Percentiles rank a stretch among this genome's conserved stretches.
phyloP scores from a whole-genome alignment of 108 stramenopile species.

The Stephanodiscus triporus region DNA sequence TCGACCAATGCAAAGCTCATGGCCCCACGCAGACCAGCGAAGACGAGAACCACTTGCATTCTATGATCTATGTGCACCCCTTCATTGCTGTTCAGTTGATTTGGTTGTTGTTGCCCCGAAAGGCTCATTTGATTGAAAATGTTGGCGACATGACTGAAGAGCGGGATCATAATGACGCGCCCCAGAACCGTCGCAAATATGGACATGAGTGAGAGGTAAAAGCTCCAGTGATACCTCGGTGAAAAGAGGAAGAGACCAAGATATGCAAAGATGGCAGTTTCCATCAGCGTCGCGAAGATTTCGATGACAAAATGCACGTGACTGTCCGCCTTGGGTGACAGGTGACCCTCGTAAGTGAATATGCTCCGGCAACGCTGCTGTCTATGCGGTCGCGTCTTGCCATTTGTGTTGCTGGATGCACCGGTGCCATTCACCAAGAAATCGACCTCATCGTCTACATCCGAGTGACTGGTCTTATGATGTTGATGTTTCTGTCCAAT shows the following conservation, averaged over 20 bases:
- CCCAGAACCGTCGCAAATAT: slow-evolving; percentile 74
- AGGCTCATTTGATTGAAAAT: slow-evolving; percentile 61
- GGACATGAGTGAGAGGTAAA: slow-evolving; percentile 64
- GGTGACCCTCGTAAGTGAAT: slow-evolving; percentile 62
- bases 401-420: slow-evolving; percentile 16
- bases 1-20: slow-evolving; percentile 92
- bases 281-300: slow-evolving; percentile 84
- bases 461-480: slow-evolving; percentile 20
- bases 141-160: slow-evolving; percentile 71
- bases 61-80: slow-evolving; percentile 74
- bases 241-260: slow-evolving; percentile 88
- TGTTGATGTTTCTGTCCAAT: slow-evolving; percentile 57
- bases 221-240: slow-evolving; percentile 81
- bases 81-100: slow-evolving; percentile 21
- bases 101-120: slow-evolving; percentile 23
- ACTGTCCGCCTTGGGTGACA: slow-evolving; percentile 55
- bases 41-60: slow-evolving; percentile 87
- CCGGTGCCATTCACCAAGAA: slow-evolving; percentile 48
- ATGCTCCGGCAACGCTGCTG: slow-evolving; percentile 32
- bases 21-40: slow-evolving; percentile 88
- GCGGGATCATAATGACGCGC: slow-evolving; percentile 82
- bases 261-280: slow-evolving; percentile 92
- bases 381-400: slow-evolving; percentile 15
- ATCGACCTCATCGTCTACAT: slow-evolving; percentile 51
- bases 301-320: slow-evolving; percentile 89